These are phyloP conservation scores for Hydnum rufescens DNA, from an alignment of 768 basidiomycete species.

Conservation along the genomic window DNA sequence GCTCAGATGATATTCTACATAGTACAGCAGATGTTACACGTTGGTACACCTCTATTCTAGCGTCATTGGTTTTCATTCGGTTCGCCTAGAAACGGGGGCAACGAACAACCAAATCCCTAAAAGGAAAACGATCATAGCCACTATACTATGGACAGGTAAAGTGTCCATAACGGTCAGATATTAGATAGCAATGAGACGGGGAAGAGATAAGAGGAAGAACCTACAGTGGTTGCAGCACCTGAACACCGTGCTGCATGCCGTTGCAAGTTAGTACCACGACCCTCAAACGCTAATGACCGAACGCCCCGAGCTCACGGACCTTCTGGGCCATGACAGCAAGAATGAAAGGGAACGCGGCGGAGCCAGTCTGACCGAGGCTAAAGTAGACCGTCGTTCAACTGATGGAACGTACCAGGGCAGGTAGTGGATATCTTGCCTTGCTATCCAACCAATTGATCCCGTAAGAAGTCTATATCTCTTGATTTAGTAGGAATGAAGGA, in stretches of 20 bases:
- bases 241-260: background rate
- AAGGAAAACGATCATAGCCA: background rate
- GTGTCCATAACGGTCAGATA: background rate
- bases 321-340: background rate
- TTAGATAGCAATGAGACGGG: background rate
- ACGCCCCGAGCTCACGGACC: background rate
- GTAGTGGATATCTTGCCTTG: too few relatives aligned
- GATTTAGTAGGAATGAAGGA: background rate
- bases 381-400: background rate
- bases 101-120: conserved; percentile 1
- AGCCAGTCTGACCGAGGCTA: conserved; percentile 19
- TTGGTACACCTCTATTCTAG: background rate
- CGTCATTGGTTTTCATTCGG: background rate
- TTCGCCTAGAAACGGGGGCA: background rate
- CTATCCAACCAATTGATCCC: conserved; percentile 25
- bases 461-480: conserved; percentile 26
- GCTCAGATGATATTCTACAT: too few relatives aligned
- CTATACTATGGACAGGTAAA: background rate
- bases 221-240: conserved; percentile 4
- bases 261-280: background rate
- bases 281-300: background rate
- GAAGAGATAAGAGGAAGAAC: background rate
- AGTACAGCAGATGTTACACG: too few relatives aligned
- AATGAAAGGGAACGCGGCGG: conserved; percentile 20
- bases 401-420: too few relatives aligned